Base-by-base conservation (phyloP, 2,329 filamentous ascomycete species). In the Podosphaera leucotricha region DNA sequence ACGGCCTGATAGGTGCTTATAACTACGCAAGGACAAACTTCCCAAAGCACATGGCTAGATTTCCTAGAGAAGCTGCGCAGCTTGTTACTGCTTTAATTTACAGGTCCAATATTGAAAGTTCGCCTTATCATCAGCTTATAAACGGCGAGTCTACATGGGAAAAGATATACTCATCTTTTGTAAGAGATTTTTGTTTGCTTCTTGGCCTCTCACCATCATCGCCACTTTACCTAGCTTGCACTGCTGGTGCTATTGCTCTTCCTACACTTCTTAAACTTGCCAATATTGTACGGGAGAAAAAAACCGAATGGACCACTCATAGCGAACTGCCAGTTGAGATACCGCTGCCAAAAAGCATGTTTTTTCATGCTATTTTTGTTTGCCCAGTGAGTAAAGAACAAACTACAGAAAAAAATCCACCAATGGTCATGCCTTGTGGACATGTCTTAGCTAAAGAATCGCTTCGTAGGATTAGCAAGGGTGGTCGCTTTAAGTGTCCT, bases 371-470 rank as follows among this genome's bases (percentile, higher is more conserved):
- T 45, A 94, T 98, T 57, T 98, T 98, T 58, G 90, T 98, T 37
- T 98, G 90, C 57, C 90, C 90, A 0, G 90, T 98, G 4, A 86
- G 80, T 54, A 95, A 95, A 60, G 90, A 94, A 58, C 90, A 98
- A 61, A 85, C 81, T 0, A 98, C 87, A 0, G 85, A 92, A 55
- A 64, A 70, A 20, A 98, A 98, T 59, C 90, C 90, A 10, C 85
- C 90, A 1, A 92, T 95, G 80, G 90, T 94, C 72, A 76, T 98
- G 57, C 81, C 83, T 0, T 98, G 90, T 57, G 87, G 90, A 5
- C 90, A 98, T 62, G 87, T 94, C 43, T 77, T 98, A 47, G 86
- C 85, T 16, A 72, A 77, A 50, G 86, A 94, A 55, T 85, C 79
- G 28, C 64, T 98, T 43, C 73, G 80, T 47, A 77, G 76, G 55